These are phyloP conservation scores for Fusarium clavum DNA, from an alignment of 2,329 filamentous ascomycete species.

Conservation along the genomic window DNA sequence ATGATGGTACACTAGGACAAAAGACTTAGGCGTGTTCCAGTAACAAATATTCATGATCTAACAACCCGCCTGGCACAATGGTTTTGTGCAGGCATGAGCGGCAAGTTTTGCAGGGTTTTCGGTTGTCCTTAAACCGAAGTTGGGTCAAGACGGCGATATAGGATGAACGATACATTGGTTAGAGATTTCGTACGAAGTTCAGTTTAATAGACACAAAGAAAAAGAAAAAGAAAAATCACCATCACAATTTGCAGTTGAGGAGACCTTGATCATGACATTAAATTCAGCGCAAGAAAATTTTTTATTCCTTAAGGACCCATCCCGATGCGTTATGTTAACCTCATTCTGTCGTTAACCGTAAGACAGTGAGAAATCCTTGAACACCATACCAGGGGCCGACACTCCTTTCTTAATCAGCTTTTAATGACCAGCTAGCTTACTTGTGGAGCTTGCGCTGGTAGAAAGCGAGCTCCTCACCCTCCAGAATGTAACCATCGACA, in stretches of 20 bases:
- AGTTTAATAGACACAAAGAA: neutral
- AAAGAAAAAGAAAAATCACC: slow-evolving; percentile 24
- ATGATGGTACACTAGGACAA: slow-evolving; percentile 35
- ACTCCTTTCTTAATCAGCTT: slow-evolving; percentile 38
- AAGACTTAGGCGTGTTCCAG: slow-evolving; percentile 28
- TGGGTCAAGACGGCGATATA: slow-evolving; percentile 1
- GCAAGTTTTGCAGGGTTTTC: slow-evolving; percentile 8
- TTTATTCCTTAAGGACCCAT: slow-evolving; percentile 55
- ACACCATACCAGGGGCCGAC: slow-evolving; percentile 52
- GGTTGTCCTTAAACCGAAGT: neutral
- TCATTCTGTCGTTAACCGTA: slow-evolving; percentile 53
- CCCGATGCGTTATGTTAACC: slow-evolving; percentile 54
- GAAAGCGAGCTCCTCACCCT: slow-evolving; percentile 99
- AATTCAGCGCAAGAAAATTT: slow-evolving; percentile 51
- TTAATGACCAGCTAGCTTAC: slow-evolving; percentile 69
- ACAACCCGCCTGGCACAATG: slow-evolving; percentile 9
- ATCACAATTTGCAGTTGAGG: slow-evolving; percentile 32
- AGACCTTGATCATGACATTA: slow-evolving; percentile 47
- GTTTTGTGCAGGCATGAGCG: slow-evolving; percentile 20
- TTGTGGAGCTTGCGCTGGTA: slow-evolving; percentile 99
- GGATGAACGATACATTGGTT: slow-evolving; percentile 20
- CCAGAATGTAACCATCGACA: slow-evolving; percentile 96
- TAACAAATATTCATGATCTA: slow-evolving; percentile 30
- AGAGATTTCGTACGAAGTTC: neutral
- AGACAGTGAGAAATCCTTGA: slow-evolving; percentile 53